These are phyloP conservation scores for Zasmidium citrigriseum DNA, from an alignment of 2,329 filamentous ascomycete species.

Conservation along the genomic window DNA sequence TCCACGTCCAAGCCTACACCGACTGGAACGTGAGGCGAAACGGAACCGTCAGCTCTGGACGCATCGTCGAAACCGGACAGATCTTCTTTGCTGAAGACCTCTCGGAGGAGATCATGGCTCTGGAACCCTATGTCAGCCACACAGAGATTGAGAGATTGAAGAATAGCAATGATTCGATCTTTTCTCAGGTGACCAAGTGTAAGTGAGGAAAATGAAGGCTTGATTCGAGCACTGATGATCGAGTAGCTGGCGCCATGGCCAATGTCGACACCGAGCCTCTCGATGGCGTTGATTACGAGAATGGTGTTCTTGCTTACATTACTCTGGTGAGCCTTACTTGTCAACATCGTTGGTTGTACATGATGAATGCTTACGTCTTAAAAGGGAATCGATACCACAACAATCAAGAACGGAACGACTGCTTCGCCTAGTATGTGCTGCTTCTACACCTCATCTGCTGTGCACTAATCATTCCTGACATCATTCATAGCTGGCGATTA, in stretches of 20 bases:
- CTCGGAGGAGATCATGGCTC: constrained; percentile 11
- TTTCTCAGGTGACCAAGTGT: constrained; percentile 4
- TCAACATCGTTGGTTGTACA: background rate
- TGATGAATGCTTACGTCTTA: background rate
- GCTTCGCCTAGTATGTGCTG: constrained; percentile 3
- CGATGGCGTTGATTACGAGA: constrained; percentile 10
- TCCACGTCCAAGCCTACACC: constrained; percentile 17
- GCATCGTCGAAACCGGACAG: constrained; percentile 15
- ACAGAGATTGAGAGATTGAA: constrained; percentile 7
- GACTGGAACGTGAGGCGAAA: constrained; percentile 14
- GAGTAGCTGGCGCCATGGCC: constrained; percentile 7
- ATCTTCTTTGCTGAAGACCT: constrained; percentile 14
- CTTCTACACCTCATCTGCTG: no score
- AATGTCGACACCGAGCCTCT: constrained; percentile 12
- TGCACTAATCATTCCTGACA: background rate
- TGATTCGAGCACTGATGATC: background rate
- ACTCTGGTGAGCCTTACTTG: constrained; percentile 1
- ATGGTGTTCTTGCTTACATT: constrained; percentile 17
- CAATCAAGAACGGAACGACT: constrained; percentile 15
- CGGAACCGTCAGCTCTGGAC: constrained; percentile 8
- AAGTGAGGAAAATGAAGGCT: background rate
- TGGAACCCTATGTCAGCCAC: constrained; percentile 15
- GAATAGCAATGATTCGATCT: constrained; percentile 7
- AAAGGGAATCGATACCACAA: constrained; percentile 11
- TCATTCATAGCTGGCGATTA: background rate